Base-by-base conservation (phyloP, 1,284 basidiomycete genomes). In the Cutaneotrichosporon sp. region DNA sequence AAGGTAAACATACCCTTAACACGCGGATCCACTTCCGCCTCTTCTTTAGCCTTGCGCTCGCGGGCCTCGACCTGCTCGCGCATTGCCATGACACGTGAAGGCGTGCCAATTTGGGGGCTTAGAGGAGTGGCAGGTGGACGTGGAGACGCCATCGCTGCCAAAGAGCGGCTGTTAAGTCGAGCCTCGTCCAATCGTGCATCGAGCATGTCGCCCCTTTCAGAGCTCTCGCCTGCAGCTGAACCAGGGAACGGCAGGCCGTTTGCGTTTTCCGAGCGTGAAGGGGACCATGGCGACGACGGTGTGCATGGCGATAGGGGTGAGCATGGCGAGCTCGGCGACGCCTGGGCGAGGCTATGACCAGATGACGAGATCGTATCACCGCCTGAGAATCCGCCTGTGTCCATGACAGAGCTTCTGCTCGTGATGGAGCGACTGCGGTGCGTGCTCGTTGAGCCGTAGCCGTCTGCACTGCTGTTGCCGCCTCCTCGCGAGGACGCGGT, bases 111-210 rank as follows among this genome's bases (percentile, higher is more conserved):
- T n/a, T n/a, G n/a, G n/a, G 52, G 35, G n/a, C 11, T 14, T 4
- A 24, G 22, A 7, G 24, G 24, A 14, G 11, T 22, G 22, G 22
- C 11, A 12, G 24, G 24, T 10, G 22, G 38, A n/a, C 39, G 44
- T 27, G 48, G 46, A 7, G 58, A 56, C 9, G 53, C 24, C 34
- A 62, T 32, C 16, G 37, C 32, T 10, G 59, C 61, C 48, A 65
- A 55, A 4, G 81, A 86, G 68, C 84, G 79, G 66, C 87, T 89
- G 68, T 92, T 92, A 58, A 81, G 80, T 57, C 87, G 78, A 6
- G 89, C 90, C 44, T 91, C 75, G 57, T 86, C 86, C 49, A 92
- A 74, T 42, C 85, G 82, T 73, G 81, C 78, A 24, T 82, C 80
- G 51, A 92, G 76, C 64, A 90, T 84, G 57, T 81, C 79, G 19